phyloP scores from a whole-genome alignment of 1,284 basidiomycete genomes.

The Tremellales sp. region DNA sequence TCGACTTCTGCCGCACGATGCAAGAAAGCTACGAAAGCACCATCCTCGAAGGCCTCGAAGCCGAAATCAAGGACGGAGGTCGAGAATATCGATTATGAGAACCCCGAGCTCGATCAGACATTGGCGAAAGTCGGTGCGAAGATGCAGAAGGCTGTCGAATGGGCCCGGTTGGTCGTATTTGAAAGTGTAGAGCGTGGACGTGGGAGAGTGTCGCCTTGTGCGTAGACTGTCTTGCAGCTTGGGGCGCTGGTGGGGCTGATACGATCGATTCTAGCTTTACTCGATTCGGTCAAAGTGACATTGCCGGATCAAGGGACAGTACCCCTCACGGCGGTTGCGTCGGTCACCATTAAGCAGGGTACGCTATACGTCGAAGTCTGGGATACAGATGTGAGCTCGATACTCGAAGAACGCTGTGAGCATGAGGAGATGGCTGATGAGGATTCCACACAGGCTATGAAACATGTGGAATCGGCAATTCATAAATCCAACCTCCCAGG shows the following conservation, averaged over 20 bases:
- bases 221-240: slow-evolving; percentile 7
- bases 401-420: background rate
- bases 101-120: slow-evolving; percentile 17
- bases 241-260: background rate
- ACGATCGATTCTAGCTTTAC: slow-evolving; percentile 38
- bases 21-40: background rate
- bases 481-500: slow-evolving; percentile 47
- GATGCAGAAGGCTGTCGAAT: slow-evolving; percentile 44
- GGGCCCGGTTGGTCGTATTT: slow-evolving; percentile 39
- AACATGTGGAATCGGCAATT: slow-evolving; percentile 44
- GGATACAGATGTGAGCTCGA: slow-evolving; percentile 34
- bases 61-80: slow-evolving; percentile 3
- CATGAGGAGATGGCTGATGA: background rate
- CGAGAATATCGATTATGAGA: background rate
- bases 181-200: slow-evolving; percentile 45
- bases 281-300: slow-evolving; percentile 41
- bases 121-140: slow-evolving; percentile 29
- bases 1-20: background rate
- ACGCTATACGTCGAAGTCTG: slow-evolving; percentile 43
- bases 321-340: slow-evolving; percentile 39
- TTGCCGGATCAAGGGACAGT: slow-evolving; percentile 29
- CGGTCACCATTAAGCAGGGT: slow-evolving; percentile 37
- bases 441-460: slow-evolving; percentile 33
- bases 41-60: background rate
- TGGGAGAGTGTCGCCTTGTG: slow-evolving; percentile 44